These are phyloP conservation scores for Daldinia childiae DNA, from an alignment of 495 filamentous ascomycete species.

Conservation along the genomic window DNA sequence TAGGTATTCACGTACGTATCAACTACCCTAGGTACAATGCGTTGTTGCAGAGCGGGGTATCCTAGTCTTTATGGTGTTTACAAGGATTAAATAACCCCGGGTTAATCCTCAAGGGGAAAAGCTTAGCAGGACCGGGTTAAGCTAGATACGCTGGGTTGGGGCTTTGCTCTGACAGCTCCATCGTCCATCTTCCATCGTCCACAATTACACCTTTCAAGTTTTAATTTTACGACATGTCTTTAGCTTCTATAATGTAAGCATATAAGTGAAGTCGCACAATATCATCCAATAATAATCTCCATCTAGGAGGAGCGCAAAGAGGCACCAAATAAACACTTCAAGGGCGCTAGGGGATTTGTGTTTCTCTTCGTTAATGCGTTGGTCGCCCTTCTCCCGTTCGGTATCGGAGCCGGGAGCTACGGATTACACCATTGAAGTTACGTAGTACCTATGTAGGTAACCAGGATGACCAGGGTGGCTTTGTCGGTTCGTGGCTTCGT, in stretches of 20 bases:
- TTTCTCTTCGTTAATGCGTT: neutral
- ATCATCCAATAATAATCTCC: conserved; percentile 1
- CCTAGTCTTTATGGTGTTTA: conserved; percentile 2
- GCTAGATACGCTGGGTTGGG: neutral
- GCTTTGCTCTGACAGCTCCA: conserved; percentile 2
- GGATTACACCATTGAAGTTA: neutral
- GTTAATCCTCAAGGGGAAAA: neutral
- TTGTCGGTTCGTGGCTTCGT: conserved; percentile 5
- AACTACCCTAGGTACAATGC: neutral
- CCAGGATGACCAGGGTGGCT: conserved; percentile 1
- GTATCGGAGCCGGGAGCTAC: neutral
- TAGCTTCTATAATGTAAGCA: neutral
- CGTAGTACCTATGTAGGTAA: neutral
- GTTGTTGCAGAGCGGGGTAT: neutral
- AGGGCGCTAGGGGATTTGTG: too few relatives aligned
- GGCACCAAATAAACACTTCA: neutral
- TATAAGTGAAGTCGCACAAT: neutral
- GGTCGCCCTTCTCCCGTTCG: neutral
- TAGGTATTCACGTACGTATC: neutral
- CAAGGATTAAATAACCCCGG: neutral
- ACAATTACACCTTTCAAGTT: neutral
- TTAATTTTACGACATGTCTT: neutral
- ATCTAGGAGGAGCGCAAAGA: neutral
- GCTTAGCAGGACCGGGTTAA: neutral
- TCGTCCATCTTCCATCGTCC: neutral